Percentiles rank a stretch among this genome's conserved stretches.
Evolutionary conservation across 129 eudicot species (phyloP).

Genomic region (Flaveria linearis): DNA sequence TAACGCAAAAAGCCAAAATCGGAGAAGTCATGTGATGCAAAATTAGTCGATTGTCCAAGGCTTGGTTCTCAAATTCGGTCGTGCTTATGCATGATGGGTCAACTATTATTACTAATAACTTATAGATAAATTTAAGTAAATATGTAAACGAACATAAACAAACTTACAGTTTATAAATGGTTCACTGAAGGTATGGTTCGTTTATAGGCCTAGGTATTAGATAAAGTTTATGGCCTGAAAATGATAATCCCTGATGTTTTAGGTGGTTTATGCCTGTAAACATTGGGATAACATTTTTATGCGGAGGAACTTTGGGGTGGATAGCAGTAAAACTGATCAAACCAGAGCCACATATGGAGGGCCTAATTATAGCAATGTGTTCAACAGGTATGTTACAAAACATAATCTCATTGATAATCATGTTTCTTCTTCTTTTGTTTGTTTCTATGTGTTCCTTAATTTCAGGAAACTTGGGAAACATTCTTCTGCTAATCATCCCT

Average conservation of each 20-base stretch:
- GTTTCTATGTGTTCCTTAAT: not conserved
- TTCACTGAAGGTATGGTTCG: too few relatives aligned
- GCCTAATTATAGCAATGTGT: slow-evolving; percentile 60
- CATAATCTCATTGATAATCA: not conserved
- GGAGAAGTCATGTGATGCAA: too few relatives aligned
- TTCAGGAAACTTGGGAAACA: slow-evolving; percentile 89
- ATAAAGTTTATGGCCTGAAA: not conserved
- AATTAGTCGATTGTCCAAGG: too few relatives aligned
- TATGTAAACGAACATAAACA: too few relatives aligned
- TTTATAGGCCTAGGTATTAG: too few relatives aligned
- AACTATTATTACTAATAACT: too few relatives aligned
- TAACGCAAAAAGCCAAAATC: too few relatives aligned
- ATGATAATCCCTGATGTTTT: slow-evolving; percentile 15
- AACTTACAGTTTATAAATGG: too few relatives aligned
- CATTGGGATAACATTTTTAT: slow-evolving; percentile 58
- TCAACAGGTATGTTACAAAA: slow-evolving; percentile 44
- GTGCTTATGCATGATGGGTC: too few relatives aligned
- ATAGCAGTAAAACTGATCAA: slow-evolving; percentile 53
- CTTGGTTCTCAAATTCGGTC: too few relatives aligned
- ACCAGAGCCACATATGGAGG: slow-evolving; percentile 60
- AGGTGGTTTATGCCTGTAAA: slow-evolving; percentile 95
- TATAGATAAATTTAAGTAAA: too few relatives aligned
- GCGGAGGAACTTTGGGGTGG: slow-evolving; percentile 79
- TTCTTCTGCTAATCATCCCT: slow-evolving; percentile 76
- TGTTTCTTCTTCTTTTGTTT: slow-evolving; percentile 1